Evolutionary conservation across 148 eudicot genomes (phyloP), one percentile per base, ranked within the genome.

Genomic region (Dysphania ambrosioides): DNA sequence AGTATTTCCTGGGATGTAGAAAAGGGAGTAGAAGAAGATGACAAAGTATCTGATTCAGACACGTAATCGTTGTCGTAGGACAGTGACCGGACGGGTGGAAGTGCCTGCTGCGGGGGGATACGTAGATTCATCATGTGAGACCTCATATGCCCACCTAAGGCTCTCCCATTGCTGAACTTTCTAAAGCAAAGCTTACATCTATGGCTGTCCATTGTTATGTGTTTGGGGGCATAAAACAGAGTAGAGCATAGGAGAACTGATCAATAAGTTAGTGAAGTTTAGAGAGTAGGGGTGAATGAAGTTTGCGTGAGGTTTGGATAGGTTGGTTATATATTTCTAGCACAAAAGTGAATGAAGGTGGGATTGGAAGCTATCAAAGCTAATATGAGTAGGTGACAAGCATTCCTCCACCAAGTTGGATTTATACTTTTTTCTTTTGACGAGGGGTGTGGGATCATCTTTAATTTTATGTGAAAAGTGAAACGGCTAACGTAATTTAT

Each of bases 61-160:
- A 18, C 57, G 24, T n/a, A 2, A 16, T 16, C 56, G 23, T 53
- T 5, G 57, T n/a, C 24, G 58, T 19, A 24, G 57, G 49, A 15
- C 2, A 15, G 49, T 8, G 49, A 15, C 2, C 15, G 75, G 1
- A 21, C n/a, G n/a, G n/a, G n/a, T n/a, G 60, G 21, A 79, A n/a
- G n/a, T n/a, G n/a, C n/a, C n/a, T n/a, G 56, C 38, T 70, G 65
- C n/a, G 64, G 74, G 4, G 81, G 75, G 35, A 79, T 70, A 4
- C 69, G 76, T 1, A 70, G 75, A 73, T 82, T 86, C 85, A 85
- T 59, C 87, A 87, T 80, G 77, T 93, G 97, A 56, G 91, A 90
- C 80, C 90, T 90, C 97, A 93, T 93, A 68, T 93, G 97, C 5
- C 93, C 96, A 18, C 97, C 97, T 24, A 93, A 76, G 42, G 96